These are phyloP conservation scores for Styphnolobium japonicum DNA, from an alignment of 306 rosid species.

Conservation along the genomic window DNA sequence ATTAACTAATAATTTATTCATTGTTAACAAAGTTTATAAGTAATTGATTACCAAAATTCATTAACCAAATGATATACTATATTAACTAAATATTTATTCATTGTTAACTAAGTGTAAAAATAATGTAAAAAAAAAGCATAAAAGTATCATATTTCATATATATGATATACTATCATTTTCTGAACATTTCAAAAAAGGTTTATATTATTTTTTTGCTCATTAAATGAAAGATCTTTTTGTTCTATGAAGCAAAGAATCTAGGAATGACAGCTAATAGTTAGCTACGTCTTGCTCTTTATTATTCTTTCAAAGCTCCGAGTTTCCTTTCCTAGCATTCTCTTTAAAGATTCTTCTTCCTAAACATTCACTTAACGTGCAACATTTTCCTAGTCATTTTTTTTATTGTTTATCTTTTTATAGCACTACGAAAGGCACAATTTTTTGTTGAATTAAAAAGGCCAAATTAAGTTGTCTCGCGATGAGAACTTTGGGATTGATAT, in stretches of 20 bases:
- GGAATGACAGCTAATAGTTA: constrained; percentile 29
- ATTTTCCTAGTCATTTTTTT: neutral
- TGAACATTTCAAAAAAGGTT: neutral
- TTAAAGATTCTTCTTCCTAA: constrained; percentile 20
- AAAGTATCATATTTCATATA: neutral
- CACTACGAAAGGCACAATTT: neutral
- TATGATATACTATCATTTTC: neutral
- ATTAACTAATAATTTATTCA: too few relatives aligned
- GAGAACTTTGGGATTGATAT: neutral
- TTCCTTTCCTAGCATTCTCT: constrained; percentile 15
- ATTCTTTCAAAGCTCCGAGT: neutral
- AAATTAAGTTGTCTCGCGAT: neutral
- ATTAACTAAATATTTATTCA: too few relatives aligned
- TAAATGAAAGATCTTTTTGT: neutral
- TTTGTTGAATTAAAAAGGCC: neutral
- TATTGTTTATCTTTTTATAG: neutral
- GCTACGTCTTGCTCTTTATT: constrained; percentile 12
- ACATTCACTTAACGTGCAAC: neutral
- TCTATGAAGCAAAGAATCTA: constrained; percentile 27
- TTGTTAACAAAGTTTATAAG: too few relatives aligned
- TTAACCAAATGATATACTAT: too few relatives aligned
- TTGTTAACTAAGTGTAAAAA: too few relatives aligned
- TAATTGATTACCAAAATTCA: too few relatives aligned
- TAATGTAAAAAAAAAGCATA: too few relatives aligned
- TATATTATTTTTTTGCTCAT: neutral